Percentiles rank a stretch among this genome's conserved stretches.
phyloP scores from a whole-genome alignment of 768 basidiomycete species.

The Pisolithus tinctorius region DNA sequence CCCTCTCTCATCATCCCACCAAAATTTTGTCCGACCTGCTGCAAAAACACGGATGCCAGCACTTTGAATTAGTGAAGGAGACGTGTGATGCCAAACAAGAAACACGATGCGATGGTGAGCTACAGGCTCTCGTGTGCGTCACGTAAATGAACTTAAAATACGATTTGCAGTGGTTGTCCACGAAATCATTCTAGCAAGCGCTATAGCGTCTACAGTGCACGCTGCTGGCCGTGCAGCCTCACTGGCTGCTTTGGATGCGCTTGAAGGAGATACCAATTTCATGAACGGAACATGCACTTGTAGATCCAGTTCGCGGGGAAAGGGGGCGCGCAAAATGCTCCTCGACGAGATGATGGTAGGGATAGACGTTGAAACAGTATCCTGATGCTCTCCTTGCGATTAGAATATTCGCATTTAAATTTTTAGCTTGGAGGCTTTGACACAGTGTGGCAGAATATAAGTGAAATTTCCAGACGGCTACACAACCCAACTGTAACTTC shows the following conservation, averaged over 20 bases:
- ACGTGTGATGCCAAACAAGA: constrained; percentile 27
- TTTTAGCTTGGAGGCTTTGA: background rate
- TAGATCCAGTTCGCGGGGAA: constrained; percentile 29
- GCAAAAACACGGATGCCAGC: constrained; percentile 64
- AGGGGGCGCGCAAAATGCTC: constrained; percentile 34
- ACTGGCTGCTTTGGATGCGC: constrained; percentile 57
- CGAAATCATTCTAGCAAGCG: constrained; percentile 53
- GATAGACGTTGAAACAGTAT: constrained; percentile 12
- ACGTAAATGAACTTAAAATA: constrained; percentile 8
- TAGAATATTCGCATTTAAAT: too few relatives aligned
- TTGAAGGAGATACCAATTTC: constrained; percentile 59
- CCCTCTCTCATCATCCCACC: constrained; percentile 71
- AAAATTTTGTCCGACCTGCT: constrained; percentile 68
- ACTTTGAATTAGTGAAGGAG: constrained; percentile 55
- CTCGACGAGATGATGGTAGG: constrained; percentile 25
- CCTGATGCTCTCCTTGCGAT: background rate
- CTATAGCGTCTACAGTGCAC: constrained; percentile 41
- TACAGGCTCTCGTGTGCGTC: constrained; percentile 2
- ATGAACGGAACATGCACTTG: constrained; percentile 65
- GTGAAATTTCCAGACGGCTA: too few relatives aligned
- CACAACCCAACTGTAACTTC: background rate
- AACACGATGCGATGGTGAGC: constrained; percentile 49
- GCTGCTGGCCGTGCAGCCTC: constrained; percentile 59
- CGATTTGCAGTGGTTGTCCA: constrained; percentile 56
- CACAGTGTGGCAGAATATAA: background rate